Evolutionary conservation across 2,329 filamentous ascomycete genomes (phyloP), one percentile per base, ranked within the genome.

Genomic region (Pseudocercospora crystallina): DNA sequence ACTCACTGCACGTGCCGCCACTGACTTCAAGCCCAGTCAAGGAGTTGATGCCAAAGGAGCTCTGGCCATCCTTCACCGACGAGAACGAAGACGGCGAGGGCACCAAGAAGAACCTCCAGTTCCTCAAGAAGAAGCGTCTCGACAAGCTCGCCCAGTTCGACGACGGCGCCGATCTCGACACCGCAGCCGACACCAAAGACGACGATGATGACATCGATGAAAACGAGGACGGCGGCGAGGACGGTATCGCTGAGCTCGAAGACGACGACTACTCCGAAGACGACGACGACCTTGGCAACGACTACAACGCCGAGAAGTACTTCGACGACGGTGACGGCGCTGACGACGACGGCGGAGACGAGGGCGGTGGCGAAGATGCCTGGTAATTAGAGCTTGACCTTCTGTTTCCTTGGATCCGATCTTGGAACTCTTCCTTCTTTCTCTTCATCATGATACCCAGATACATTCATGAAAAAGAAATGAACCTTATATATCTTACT

Each of bases 211-310:
- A 26, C 20, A 26, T 26, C 20, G 20, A 26, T 26, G 20, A 26
- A 26, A 26, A 26, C 20, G 20, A 26, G 7, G 20, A 78, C 87
- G 49, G 73, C 78, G 14, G 47, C 45, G 57, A 58, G 49, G 59
- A 61, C 20, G 54, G 42, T 9, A 37, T 56, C 9, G 57, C 58
- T 17, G 36, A 48, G 7, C 54, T 49, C 10, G 45, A 51, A 34
- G 59, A 61, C 36, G 53, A 59, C 46, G 76, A 83, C 52, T 70
- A 86, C 43, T 75, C 84, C 11, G 77, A 76, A 9, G 86, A 86
- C 12, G 77, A 80, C 44, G 78, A 74, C 65, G 82, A 80, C 54
- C 70, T 78, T 2, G 73, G 74, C 12, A 75, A 86, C 9, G 75
- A 78, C 0, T 75, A 82, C 0, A 85, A 81, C 0, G 79, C 76